These are phyloP conservation scores for Infundibulicybe gibba DNA, from an alignment of 768 basidiomycete genomes.

Conservation along the genomic window DNA sequence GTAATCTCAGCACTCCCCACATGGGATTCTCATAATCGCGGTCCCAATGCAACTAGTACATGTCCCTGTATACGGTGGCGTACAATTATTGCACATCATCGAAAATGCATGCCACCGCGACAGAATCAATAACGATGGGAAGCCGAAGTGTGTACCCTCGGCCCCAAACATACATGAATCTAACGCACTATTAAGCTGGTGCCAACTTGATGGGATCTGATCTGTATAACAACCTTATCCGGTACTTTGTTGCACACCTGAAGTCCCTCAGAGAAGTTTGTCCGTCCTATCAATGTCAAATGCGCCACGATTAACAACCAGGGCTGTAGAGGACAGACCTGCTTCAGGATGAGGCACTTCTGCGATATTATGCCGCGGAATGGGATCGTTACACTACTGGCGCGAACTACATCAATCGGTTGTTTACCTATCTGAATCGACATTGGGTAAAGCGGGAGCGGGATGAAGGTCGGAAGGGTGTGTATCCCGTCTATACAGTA, in stretches of 20 bases:
- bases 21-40: constrained; percentile 7
- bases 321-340: constrained; percentile 62
- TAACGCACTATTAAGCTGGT: constrained; percentile 49
- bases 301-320: no score
- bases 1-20: constrained; percentile 18
- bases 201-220: constrained; percentile 97
- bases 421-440: constrained; percentile 97
- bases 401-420: constrained; percentile 93
- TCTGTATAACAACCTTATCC: constrained; percentile 91
- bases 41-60: constrained; percentile 56
- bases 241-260: constrained; percentile 85
- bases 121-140: constrained; percentile 48
- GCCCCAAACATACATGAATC: constrained; percentile 30
- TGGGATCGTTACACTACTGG: constrained; percentile 98
- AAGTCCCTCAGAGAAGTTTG: constrained; percentile 53
- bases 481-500: constrained; percentile 96
- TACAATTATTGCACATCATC: constrained; percentile 98
- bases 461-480: constrained; percentile 92
- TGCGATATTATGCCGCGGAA: constrained; percentile 88
- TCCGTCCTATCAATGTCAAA: not conserved
- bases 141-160: constrained; percentile 61
- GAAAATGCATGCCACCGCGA: constrained; percentile 56
- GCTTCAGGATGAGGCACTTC: constrained; percentile 81
- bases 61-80: constrained; percentile 87
- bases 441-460: constrained; percentile 99